phyloP scores from a whole-genome alignment of 257 asterid genomes.

The Buddleja alternifolia region DNA sequence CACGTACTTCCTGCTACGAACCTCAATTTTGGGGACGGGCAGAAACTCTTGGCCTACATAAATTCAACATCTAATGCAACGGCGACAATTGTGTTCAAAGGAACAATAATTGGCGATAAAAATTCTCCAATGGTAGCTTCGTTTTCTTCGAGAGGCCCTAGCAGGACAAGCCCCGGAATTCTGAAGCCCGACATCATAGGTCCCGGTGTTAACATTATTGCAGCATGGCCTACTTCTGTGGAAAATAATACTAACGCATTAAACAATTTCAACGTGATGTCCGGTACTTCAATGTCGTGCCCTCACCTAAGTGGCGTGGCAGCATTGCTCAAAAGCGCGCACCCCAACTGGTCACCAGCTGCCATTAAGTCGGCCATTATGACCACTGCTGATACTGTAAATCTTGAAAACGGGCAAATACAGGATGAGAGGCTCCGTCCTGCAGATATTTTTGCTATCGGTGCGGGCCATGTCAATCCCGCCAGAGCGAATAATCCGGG shows the following conservation, averaged over 20 bases:
- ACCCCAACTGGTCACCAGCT: constrained; percentile 35
- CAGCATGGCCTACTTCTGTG: constrained; percentile 29
- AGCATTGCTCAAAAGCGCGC: constrained; percentile 29
- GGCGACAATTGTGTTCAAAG: constrained; percentile 30
- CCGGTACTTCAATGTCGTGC: constrained; percentile 35
- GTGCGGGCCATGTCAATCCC: constrained; percentile 33
- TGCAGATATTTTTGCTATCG: constrained; percentile 22
- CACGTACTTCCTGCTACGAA: constrained; percentile 38
- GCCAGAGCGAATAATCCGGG: constrained; percentile 29
- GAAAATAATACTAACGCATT: constrained; percentile 4
- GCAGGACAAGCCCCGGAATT: constrained; percentile 25
- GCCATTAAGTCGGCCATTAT: constrained; percentile 34
- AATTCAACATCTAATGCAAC: constrained; percentile 28
- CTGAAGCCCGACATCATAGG: constrained; percentile 38
- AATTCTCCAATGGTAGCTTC: constrained; percentile 20
- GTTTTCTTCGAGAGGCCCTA: constrained; percentile 31
- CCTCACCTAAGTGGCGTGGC: constrained; percentile 35
- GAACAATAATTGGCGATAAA: constrained; percentile 24
- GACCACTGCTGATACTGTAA: constrained; percentile 25
- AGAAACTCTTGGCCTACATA: constrained; percentile 24
- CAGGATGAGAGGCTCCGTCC: constrained; percentile 15
- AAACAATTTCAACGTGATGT: constrained; percentile 1
- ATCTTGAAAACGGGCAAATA: neutral
- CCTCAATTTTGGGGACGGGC: constrained; percentile 24
- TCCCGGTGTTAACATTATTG: constrained; percentile 35